phyloP scores from a whole-genome alignment of 2,329 filamentous ascomycete species.

The Ophiocordyceps robertsii region DNA sequence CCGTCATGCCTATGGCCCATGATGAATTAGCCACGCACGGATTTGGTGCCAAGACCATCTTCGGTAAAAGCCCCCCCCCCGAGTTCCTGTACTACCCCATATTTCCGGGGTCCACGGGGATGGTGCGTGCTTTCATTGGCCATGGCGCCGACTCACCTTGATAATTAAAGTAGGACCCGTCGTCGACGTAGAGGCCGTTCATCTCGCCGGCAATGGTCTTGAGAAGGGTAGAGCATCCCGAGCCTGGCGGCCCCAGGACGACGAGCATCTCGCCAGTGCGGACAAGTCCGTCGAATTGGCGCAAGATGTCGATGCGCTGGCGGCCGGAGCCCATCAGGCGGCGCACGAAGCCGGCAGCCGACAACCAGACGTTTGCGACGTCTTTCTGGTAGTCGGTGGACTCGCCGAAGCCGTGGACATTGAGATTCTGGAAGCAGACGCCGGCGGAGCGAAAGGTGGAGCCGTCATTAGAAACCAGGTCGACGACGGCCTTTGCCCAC shows the following conservation, averaged over 20 bases:
- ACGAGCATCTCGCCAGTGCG: conserved; percentile 63
- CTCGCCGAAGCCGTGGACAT: conserved; percentile 53
- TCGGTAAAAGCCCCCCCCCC: too few species aligned
- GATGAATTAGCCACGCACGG: conserved; percentile 5
- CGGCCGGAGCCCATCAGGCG: conserved; percentile 37
- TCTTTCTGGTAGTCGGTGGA: conserved; percentile 60
- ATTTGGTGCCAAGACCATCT: too few species aligned
- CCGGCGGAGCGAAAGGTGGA: conserved; percentile 46
- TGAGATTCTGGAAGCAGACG: conserved; percentile 53
- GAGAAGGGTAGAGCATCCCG: conserved; percentile 73
- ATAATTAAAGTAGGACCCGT: conserved; percentile 66
- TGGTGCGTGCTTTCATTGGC: not conserved
- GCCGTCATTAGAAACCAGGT: conserved; percentile 36
- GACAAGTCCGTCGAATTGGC: conserved; percentile 54
- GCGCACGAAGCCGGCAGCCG: conserved; percentile 27
- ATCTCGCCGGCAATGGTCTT: conserved; percentile 78
- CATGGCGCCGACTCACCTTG: conserved; percentile 36
- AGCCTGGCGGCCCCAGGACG: conserved; percentile 57
- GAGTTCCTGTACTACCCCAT: too few species aligned
- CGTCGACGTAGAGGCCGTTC: conserved; percentile 62
- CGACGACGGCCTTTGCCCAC: conserved; percentile 49
- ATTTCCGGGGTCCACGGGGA: not conserved
- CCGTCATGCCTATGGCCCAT: conserved; percentile 37
- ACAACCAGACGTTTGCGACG: conserved; percentile 47
- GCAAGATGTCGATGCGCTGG: conserved; percentile 54